Evolutionary conservation across 2,329 filamentous ascomycete species (phyloP), one percentile per base, ranked within the genome.

Genomic region (Cladosporium sp.): DNA sequence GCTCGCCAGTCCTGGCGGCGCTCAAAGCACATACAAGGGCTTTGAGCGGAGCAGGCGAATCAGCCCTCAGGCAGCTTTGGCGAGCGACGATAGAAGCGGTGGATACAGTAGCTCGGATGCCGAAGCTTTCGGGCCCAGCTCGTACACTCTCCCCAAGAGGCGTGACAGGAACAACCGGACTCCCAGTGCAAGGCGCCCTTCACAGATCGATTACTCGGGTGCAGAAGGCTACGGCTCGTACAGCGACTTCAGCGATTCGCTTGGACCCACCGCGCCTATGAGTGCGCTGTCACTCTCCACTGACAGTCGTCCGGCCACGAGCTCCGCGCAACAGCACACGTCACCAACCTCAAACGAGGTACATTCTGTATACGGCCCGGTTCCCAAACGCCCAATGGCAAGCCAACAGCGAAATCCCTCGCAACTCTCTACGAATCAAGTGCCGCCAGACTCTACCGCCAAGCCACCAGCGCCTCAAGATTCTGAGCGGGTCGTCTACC

Each of bases 401-500:
- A 58, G 63, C 46, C 61, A 59, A 11, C 49, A 55, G 11, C 77
- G 80, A 43, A 87, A 85, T 49, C 66, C 75, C 8, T 86, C 82
- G 66, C 85, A 88, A 63, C 69, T 79, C 48, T 86, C 84, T 61
- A 81, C 73, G 31, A 53, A 50, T 31, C 13, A 28, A 32, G 41
- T 38, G 41, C 49, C 49, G n/a, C 33, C 45, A 43, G 49, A 54
- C 18, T 32, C 19, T 40, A 34, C 45, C 22, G 35, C 49, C 28
- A 45, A 44, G 40, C 38, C 78, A 85, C 51, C 46, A 2, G 16
- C 43, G 3, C 31, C 38, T 22, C 75, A 78, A 52, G 89, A 93
- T 58, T 84, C 86, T 1, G 91, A 95, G 67, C 85, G 91, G 22
- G 86, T 97, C n/a, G 81, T 97, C 42, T 95, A 88, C 80, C 90